Evolutionary conservation across 495 filamentous ascomycete species (phyloP).

Genomic region (Aspergillus haitiensis): DNA sequence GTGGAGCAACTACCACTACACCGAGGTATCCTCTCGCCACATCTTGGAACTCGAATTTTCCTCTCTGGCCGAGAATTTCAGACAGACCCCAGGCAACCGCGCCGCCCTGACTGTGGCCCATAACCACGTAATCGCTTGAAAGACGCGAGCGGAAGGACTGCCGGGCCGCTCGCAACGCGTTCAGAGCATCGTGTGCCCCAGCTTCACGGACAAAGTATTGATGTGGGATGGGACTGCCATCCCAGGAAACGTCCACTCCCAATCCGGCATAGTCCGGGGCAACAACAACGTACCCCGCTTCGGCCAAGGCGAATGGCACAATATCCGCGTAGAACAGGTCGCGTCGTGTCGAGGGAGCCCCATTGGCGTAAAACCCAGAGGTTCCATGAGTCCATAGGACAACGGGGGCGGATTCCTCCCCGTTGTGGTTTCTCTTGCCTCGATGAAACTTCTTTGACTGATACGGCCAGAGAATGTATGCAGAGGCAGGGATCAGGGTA

Average conservation of each 20-base stretch:
- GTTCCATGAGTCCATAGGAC: slow-evolving; percentile 58
- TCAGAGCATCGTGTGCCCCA: slow-evolving; percentile 42
- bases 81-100: slow-evolving; percentile 46
- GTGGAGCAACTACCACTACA: slow-evolving; percentile 39
- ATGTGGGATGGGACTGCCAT: slow-evolving; percentile 41
- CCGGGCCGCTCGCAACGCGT: slow-evolving; percentile 45
- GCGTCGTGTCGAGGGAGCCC: slow-evolving; percentile 48
- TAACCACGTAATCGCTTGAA: slow-evolving; percentile 37
- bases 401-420: background rate
- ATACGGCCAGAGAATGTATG: slow-evolving; percentile 9
- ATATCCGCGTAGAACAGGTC: slow-evolving; percentile 46
- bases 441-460: background rate
- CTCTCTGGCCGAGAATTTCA: slow-evolving; percentile 26
- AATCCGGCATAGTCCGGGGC: slow-evolving; percentile 58
- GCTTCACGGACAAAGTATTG: slow-evolving; percentile 39
- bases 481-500: slow-evolving; percentile 5
- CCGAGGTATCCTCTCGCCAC: slow-evolving; percentile 42
- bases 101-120: slow-evolving; percentile 55
- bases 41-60: slow-evolving; percentile 27
- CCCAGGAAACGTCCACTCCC: slow-evolving; percentile 41
- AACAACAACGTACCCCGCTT: slow-evolving; percentile 55
- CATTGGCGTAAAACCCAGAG: slow-evolving; percentile 42
- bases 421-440: background rate
- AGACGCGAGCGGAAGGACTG: slow-evolving; percentile 38
- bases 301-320: slow-evolving; percentile 46